These are phyloP conservation scores for Acacia concinna DNA, from an alignment of 331 rosid species.

Conservation along the genomic window DNA sequence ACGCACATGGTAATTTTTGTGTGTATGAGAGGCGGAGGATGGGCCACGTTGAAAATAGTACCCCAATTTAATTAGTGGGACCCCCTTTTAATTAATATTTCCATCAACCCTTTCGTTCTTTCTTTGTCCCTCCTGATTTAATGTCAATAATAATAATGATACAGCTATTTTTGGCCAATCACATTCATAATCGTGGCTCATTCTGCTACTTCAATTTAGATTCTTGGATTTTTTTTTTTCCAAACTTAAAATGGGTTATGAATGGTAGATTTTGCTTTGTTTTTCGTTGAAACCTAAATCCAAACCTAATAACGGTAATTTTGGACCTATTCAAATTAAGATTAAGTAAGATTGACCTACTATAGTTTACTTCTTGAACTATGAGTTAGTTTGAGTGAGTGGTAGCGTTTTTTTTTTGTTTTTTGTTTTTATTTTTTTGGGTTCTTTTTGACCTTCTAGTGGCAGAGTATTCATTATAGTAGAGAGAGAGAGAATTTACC, in stretches of 20 bases:
- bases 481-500: too few relatives aligned
- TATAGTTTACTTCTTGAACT: background rate
- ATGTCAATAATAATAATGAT: background rate
- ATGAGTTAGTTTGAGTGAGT: too few relatives aligned
- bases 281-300: background rate
- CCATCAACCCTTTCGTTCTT: background rate
- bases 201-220: background rate
- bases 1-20: background rate
- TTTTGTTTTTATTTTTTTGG: too few relatives aligned
- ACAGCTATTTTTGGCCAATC: background rate
- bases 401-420: too few relatives aligned
- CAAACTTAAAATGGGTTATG: too few relatives aligned
- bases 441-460: too few relatives aligned
- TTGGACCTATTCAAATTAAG: background rate
- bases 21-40: background rate
- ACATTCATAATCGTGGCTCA: background rate
- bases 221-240: too few relatives aligned
- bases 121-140: background rate
- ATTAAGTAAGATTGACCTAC: background rate
- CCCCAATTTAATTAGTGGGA: background rate
- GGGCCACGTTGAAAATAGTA: background rate
- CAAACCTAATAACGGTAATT: background rate
- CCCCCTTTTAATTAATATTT: background rate
- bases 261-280: background rate
- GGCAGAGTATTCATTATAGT: too few relatives aligned